phyloP scores from a whole-genome alignment of 345 rosid genomes.

The Eucalyptus marginata region DNA sequence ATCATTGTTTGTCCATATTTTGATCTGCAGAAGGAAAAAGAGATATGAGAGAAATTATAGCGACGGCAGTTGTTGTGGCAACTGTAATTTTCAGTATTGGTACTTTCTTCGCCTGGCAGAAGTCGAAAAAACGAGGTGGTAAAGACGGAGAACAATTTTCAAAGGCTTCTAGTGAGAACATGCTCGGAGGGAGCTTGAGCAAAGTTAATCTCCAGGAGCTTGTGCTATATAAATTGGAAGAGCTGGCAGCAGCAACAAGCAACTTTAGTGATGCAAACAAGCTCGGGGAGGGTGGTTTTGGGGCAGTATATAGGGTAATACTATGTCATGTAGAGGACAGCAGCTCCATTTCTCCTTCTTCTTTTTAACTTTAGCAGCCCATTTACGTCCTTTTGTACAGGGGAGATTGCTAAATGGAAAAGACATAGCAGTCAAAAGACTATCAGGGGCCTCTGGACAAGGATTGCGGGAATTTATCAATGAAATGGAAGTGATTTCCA shows the following conservation, averaged over 20 bases:
- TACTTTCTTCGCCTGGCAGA: background rate
- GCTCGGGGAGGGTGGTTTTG: slow-evolving; percentile 13
- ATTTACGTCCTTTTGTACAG: background rate
- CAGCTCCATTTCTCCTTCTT: background rate
- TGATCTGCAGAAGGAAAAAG: background rate
- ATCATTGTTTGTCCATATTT: background rate
- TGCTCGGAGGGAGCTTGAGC: background rate
- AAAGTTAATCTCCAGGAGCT: slow-evolving; percentile 5
- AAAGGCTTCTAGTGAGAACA: background rate
- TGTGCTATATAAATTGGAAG: slow-evolving; percentile 20
- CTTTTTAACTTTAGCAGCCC: background rate
- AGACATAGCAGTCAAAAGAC: slow-evolving; percentile 32
- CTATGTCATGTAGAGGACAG: background rate
- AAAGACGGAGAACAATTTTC: background rate
- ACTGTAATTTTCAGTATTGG: background rate
- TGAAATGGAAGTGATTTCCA: slow-evolving; percentile 18
- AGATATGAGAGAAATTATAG: background rate
- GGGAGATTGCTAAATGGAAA: slow-evolving; percentile 11
- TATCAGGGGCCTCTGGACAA: slow-evolving; percentile 9
- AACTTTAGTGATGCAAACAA: slow-evolving; percentile 15
- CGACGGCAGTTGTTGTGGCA: background rate
- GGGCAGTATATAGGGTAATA: slow-evolving; percentile 11
- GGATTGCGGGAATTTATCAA: slow-evolving; percentile 23
- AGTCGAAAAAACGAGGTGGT: background rate
- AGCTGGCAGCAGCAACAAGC: slow-evolving; percentile 17